Evolutionary conservation across 257 asterid species (phyloP).

Genomic region (Jasminum sambac): DNA sequence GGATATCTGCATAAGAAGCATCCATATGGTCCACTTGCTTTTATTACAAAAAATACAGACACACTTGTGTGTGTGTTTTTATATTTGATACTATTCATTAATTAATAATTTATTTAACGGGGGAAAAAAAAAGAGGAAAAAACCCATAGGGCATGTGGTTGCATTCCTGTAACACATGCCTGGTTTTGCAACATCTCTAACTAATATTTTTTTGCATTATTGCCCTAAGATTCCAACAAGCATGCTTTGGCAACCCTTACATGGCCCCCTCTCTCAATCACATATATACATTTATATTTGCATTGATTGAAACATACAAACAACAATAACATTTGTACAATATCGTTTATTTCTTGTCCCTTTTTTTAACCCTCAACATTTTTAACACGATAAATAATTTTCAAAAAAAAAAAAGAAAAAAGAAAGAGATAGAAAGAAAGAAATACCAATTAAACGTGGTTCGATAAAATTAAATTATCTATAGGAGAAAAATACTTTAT

Average conservation of each 20-base stretch:
- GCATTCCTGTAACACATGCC: slow-evolving; percentile 41
- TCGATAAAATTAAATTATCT: no score
- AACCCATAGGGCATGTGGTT: slow-evolving; percentile 36
- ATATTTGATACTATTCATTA: background rate
- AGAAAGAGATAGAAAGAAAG: no score
- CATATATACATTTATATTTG: background rate
- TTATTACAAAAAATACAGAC: background rate
- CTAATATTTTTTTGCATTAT: background rate
- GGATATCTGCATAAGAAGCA: slow-evolving; percentile 19
- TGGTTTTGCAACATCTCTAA: slow-evolving; percentile 23
- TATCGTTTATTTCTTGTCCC: background rate
- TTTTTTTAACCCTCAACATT: background rate
- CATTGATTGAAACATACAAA: background rate
- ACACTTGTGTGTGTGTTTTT: background rate
- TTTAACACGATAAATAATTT: background rate
- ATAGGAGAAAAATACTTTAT: no score
- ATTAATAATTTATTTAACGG: no score
- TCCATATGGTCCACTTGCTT: slow-evolving; percentile 34
- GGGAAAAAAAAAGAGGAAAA: background rate
- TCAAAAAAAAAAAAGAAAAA: no score
- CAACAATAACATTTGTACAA: background rate
- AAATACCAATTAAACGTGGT: no score
- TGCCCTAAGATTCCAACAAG: slow-evolving; percentile 9
- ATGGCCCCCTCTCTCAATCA: background rate
- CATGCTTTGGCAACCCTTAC: background rate